Evolutionary conservation across 495 filamentous ascomycete genomes (phyloP).

Genomic region (Tuber calosporum): DNA sequence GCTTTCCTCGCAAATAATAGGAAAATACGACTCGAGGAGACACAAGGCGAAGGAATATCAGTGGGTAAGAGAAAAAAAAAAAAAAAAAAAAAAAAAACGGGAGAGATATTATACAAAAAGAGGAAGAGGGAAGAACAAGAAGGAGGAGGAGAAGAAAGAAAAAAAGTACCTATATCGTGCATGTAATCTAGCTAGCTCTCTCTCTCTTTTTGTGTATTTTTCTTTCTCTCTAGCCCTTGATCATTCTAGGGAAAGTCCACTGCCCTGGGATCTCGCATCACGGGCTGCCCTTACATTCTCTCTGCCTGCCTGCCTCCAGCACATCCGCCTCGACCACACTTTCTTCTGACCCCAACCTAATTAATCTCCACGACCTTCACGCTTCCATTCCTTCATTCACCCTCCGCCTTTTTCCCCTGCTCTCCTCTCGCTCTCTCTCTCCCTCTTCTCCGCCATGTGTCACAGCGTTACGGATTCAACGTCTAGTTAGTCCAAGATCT

Average conservation of each 20-base stretch:
- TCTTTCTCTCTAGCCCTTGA: slow-evolving; percentile 17
- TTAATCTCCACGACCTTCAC: slow-evolving; percentile 16
- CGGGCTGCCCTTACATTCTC: slow-evolving; percentile 2
- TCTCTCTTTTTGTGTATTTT: neutral
- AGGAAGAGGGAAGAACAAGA: neutral
- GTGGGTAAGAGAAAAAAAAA: neutral
- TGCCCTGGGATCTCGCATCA: slow-evolving; percentile 9
- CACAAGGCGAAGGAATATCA: neutral
- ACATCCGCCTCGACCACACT: slow-evolving; percentile 11
- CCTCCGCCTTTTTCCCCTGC: slow-evolving; percentile 11
- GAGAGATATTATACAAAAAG: slow-evolving; percentile 3
- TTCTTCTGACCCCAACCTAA: slow-evolving; percentile 11
- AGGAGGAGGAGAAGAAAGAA: slow-evolving; percentile 8
- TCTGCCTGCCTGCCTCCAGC: neutral
- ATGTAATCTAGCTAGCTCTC: slow-evolving; percentile 1
- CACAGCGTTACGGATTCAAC: slow-evolving; percentile 23
- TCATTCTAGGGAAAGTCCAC: slow-evolving; percentile 5
- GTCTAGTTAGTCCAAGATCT: slow-evolving; percentile 30
- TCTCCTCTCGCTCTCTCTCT: slow-evolving; percentile 30
- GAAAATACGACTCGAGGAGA: neutral
- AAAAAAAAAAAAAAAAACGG: neutral
- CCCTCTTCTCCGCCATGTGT: slow-evolving; percentile 38
- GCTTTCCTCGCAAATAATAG: neutral
- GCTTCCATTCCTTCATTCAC: slow-evolving; percentile 18
- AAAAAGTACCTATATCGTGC: slow-evolving; percentile 10